Evolutionary conservation across 176 grass and related monocot species (phyloP).

Genomic region (Musa acuminata): DNA sequence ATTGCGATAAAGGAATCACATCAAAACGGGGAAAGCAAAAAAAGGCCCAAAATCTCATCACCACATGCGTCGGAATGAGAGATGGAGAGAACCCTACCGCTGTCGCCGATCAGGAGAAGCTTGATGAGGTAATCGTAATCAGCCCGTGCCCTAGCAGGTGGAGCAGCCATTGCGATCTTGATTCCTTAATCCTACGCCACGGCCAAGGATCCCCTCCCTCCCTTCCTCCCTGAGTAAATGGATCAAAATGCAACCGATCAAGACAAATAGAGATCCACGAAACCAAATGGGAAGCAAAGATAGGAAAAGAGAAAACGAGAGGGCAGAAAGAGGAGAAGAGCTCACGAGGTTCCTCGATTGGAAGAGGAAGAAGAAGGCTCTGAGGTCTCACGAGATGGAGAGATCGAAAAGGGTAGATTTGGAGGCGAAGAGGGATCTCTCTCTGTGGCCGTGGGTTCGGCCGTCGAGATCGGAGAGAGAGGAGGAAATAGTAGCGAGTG

Average conservation of each 20-base stretch:
- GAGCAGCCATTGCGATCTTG: conserved; percentile 38
- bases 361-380: conserved; percentile 14
- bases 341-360: neutral
- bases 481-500: neutral
- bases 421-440: conserved; percentile 15
- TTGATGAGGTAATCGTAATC: conserved; percentile 89
- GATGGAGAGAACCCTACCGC: conserved; percentile 41
- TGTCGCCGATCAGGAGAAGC: conserved; percentile 83
- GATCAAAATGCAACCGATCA: neutral
- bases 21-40: neutral
- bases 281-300: neutral
- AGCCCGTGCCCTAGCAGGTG: conserved; percentile 54
- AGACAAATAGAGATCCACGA: neutral
- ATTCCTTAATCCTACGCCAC: neutral
- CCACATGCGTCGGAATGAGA: neutral
- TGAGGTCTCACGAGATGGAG: conserved; percentile 2
- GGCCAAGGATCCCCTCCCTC: neutral
- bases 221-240: neutral
- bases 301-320: neutral
- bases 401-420: too few species aligned
- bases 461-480: neutral
- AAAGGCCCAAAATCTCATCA: neutral
- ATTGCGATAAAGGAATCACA: neutral
- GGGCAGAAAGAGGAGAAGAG: neutral
- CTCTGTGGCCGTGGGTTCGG: conserved; percentile 8